Evolutionary conservation across 441 rosid species (phyloP), one percentile per base, ranked within the genome.

Genomic region (Eugenia klotzschiana): DNA sequence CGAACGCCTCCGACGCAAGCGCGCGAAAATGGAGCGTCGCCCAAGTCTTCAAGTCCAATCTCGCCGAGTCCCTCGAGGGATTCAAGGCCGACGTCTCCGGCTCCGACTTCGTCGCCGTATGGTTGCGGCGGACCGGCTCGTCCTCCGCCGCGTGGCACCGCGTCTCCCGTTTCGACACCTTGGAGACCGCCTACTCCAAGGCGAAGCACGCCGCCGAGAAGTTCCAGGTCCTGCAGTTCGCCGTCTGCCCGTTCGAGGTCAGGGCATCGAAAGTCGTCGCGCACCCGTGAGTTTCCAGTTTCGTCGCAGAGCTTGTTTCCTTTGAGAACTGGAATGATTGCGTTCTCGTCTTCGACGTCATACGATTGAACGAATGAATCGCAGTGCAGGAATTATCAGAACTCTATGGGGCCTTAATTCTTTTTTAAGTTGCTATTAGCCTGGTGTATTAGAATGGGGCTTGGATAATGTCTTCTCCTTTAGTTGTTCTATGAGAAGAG

Each of bases 101-200:
- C 80, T 92, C 94, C 52, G 94, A 96, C 83, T 93, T 91, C 90
- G 77, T 95, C 52, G 94, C 97, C 69, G 82, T 96, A 79, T 94
- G 93, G 25, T 87, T 96, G 84, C 91, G 89, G 82, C 91, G 83
- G 83, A 92, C 95, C 40, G 98, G 98, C 82, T 92, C 93, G 27
- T 88, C 86, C 87, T 89, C 96, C 84, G 86, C 98, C 85, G 81
- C 95, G 13, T 96, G 99, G 99, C 98, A 95, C 84, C 94, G 94
- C 37, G 81, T 92, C 83, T 92, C 94, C 85, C 85, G 96, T 82
- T 89, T 93, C 72, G 98, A 96, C 84, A 89, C 96, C 7, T 82
- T 92, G 2, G 89, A 91, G 10, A 91, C 89, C 10, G 96, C 98
- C 83, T 96, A 94, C 88, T 82, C 89, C 53, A 94, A 96, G 80